These are phyloP conservation scores for Penicillium cataractarum DNA, from an alignment of 495 filamentous ascomycete species.

Conservation along the genomic window DNA sequence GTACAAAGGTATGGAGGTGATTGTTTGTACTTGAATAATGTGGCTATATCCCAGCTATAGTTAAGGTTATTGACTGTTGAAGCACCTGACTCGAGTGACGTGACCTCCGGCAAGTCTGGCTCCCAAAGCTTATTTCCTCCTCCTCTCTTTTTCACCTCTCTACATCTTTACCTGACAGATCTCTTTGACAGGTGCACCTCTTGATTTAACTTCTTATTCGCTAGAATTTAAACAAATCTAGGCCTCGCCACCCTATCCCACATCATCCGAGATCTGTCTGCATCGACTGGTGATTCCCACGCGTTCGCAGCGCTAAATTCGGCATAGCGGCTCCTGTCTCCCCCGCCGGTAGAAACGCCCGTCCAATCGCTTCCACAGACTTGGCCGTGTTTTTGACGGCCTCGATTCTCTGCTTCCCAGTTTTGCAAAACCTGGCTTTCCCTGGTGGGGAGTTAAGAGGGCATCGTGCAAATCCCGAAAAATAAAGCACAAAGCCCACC, in stretches of 20 bases:
- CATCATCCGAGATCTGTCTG: not conserved
- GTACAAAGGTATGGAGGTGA: too few species aligned
- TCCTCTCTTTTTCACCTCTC: not conserved
- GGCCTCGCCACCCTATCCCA: not conserved
- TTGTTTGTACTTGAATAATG: too few species aligned
- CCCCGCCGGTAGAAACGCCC: conserved; percentile 25
- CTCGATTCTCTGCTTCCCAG: not conserved
- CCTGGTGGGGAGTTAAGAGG: not conserved
- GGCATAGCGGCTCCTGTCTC: conserved; percentile 14
- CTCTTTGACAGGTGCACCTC: not conserved
- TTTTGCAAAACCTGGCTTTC: conserved; percentile 3
- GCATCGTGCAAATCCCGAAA: conserved; percentile 1
- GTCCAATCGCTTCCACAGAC: conserved; percentile 19
- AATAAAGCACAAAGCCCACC: not conserved
- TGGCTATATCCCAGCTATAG: too few species aligned
- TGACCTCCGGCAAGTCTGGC: too few species aligned
- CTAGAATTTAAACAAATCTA: not conserved
- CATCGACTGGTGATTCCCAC: conserved; percentile 4
- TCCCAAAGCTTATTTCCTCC: not conserved
- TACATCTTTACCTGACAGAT: not conserved
- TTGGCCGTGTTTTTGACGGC: not conserved
- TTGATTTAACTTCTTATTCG: not conserved
- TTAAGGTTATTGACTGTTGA: too few species aligned
- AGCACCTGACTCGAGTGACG: not conserved
- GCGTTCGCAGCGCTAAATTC: conserved; percentile 14